These are phyloP conservation scores for Ustilaginoidea virens DNA, from an alignment of 2,329 filamentous ascomycete species.

Conservation along the genomic window DNA sequence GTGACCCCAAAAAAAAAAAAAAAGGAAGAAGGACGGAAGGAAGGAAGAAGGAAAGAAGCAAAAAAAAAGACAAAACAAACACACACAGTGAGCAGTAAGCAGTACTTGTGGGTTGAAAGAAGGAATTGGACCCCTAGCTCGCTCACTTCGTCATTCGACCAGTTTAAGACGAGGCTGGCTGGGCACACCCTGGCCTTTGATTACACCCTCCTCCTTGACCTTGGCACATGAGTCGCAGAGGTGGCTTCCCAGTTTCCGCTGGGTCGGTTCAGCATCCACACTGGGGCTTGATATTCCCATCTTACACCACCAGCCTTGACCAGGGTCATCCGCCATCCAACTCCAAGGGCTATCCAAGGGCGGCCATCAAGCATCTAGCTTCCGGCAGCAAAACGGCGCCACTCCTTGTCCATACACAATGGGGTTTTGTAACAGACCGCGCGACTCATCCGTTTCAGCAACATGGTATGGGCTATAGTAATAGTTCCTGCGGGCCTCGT, in stretches of 20 bases:
- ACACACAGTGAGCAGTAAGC: too few relatives aligned
- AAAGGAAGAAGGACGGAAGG: too few relatives aligned
- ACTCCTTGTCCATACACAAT: conserved; percentile 4
- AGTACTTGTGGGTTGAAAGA: too few relatives aligned
- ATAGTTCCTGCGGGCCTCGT: conserved; percentile 3
- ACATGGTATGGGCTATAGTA: conserved; percentile 3
- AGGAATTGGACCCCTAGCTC: too few relatives aligned
- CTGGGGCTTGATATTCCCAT: conserved; percentile 4
- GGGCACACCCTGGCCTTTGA: neutral
- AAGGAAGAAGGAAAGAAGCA: too few relatives aligned
- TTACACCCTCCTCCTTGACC: conserved; percentile 1
- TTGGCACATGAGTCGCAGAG: conserved; percentile 2
- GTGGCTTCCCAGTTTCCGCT: conserved; percentile 3
- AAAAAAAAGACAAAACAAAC: too few relatives aligned
- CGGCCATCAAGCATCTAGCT: too few relatives aligned
- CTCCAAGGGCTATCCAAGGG: too few relatives aligned
- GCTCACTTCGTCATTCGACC: too few relatives aligned
- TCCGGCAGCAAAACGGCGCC: conserved; percentile 3
- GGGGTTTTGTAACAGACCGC: conserved; percentile 3
- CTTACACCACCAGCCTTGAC: conserved; percentile 6
- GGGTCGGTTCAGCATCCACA: conserved; percentile 6
- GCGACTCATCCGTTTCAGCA: conserved; percentile 4
- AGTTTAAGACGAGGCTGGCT: conserved; percentile 3
- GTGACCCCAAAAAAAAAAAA: too few relatives aligned
- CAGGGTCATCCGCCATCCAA: too few relatives aligned